Conservation (phyloP, 768 basidiomycete species). For the Leccinum subtestaceum region DNA sequence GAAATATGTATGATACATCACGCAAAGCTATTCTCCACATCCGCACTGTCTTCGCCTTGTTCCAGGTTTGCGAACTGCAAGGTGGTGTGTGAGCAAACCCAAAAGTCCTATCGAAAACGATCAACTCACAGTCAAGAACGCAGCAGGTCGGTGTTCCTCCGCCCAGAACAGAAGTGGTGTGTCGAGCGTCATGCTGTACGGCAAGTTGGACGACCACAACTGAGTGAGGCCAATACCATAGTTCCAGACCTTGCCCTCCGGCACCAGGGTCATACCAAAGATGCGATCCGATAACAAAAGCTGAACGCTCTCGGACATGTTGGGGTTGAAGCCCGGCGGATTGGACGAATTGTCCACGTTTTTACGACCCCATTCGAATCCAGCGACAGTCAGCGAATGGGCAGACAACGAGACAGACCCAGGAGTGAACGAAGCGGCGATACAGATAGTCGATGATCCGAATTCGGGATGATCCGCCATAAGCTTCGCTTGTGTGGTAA, state of each 20-base stretch:
- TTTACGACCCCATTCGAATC: constrained; percentile 98
- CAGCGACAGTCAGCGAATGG: constrained; percentile 84
- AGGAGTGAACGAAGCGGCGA: constrained; percentile 95
- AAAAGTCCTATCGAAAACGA: not conserved
- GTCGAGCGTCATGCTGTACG: constrained; percentile 82
- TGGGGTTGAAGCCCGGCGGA: constrained; percentile 94
- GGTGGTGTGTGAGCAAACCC: not conserved
- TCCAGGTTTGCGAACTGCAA: constrained; percentile 85
- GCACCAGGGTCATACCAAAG: constrained; percentile 92
- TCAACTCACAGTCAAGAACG: constrained; percentile 58
- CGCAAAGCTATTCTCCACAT: constrained; percentile 93
- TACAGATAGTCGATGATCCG: constrained; percentile 89
- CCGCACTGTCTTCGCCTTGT: constrained; percentile 88
- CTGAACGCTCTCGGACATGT: constrained; percentile 96
- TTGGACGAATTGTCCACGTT: constrained; percentile 83
- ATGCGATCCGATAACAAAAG: constrained; percentile 92
- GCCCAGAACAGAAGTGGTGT: constrained; percentile 97
- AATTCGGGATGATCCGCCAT: constrained; percentile 97
- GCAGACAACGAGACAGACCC: constrained; percentile 95
- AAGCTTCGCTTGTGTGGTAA: constrained; percentile 91
- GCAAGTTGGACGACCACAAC: constrained; percentile 78
- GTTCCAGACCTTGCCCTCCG: constrained; percentile 95
- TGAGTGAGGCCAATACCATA: constrained; percentile 94
- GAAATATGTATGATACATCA: constrained; percentile 38
- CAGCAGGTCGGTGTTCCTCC: constrained; percentile 60